Conservation (phyloP, 192 early-diverging fungal genomes). For the Kappamyces sp. region DNA sequence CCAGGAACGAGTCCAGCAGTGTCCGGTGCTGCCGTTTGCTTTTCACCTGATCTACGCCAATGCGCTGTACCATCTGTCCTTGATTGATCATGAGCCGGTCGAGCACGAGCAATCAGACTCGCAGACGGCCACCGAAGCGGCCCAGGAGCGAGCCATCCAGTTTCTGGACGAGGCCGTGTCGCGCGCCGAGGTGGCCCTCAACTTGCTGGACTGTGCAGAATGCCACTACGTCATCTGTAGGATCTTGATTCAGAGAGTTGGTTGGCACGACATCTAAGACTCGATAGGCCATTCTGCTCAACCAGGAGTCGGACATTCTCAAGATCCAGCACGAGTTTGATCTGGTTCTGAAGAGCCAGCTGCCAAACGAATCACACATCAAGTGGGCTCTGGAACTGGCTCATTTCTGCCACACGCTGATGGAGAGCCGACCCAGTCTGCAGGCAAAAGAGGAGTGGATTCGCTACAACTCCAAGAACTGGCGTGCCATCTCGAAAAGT, state of each 20-base stretch:
- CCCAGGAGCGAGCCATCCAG: not conserved
- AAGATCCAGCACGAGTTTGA: no score
- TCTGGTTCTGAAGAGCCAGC: not conserved
- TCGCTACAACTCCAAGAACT: not conserved
- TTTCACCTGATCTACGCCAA: constrained; percentile 29
- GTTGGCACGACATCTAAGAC: not conserved
- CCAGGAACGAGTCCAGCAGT: not conserved
- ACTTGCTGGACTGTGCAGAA: not conserved
- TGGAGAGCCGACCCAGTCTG: not conserved
- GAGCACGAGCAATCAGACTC: not conserved
- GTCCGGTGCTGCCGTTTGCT: constrained; percentile 14
- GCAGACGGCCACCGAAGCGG: not conserved
- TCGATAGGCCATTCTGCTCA: no score
- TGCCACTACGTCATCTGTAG: constrained; percentile 1
- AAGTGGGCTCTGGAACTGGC: constrained; percentile 10
- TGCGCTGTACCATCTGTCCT: constrained; percentile 23
- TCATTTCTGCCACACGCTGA: not conserved
- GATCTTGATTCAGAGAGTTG: not conserved
- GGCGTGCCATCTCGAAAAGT: not conserved
- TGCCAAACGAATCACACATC: constrained; percentile 10
- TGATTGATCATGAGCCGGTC: constrained; percentile 17
- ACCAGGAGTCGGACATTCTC: no score
- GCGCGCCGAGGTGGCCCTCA: constrained; percentile 17
- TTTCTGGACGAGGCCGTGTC: constrained; percentile 26
- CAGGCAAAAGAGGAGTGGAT: not conserved